Conservation (phyloP, 1,139 yeast species). For the Spathaspora jeffriesii region DNA sequence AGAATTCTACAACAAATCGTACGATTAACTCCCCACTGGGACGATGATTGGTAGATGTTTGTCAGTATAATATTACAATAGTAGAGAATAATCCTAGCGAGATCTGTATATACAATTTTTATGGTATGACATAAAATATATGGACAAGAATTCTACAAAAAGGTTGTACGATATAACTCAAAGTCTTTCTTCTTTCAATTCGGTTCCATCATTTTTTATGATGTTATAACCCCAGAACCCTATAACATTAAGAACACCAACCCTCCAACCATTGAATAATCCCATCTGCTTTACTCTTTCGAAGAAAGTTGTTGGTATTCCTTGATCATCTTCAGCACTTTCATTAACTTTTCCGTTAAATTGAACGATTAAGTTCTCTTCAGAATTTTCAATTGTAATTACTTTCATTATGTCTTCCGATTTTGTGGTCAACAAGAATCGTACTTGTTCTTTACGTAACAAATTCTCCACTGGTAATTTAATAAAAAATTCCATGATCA, state of each 20-base stretch:
- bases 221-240: constrained; percentile 86
- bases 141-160: background rate
- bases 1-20: background rate
- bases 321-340: constrained; percentile 9
- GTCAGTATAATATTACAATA: too few species aligned
- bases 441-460: constrained; percentile 79
- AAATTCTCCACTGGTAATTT: constrained; percentile 88
- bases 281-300: constrained; percentile 28
- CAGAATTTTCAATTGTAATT: constrained; percentile 39
- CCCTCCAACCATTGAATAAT: constrained; percentile 90
- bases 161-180: constrained; percentile 8
- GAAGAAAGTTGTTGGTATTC: constrained; percentile 12
- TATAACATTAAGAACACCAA: constrained; percentile 74
- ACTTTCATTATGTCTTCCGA: constrained; percentile 34
- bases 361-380: constrained; percentile 53
- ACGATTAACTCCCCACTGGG: background rate
- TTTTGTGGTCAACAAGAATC: constrained; percentile 52
- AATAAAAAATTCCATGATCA: constrained; percentile 67
- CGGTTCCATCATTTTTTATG: constrained; percentile 51
- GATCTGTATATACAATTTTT: background rate
- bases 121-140: background rate
- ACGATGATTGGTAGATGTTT: too few species aligned
- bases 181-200: constrained; percentile 41
- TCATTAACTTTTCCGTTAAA: constrained; percentile 27
- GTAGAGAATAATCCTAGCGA: background rate